These are phyloP conservation scores for Paulownia fortunei DNA, from an alignment of 257 asterid genomes.

Conservation along the genomic window DNA sequence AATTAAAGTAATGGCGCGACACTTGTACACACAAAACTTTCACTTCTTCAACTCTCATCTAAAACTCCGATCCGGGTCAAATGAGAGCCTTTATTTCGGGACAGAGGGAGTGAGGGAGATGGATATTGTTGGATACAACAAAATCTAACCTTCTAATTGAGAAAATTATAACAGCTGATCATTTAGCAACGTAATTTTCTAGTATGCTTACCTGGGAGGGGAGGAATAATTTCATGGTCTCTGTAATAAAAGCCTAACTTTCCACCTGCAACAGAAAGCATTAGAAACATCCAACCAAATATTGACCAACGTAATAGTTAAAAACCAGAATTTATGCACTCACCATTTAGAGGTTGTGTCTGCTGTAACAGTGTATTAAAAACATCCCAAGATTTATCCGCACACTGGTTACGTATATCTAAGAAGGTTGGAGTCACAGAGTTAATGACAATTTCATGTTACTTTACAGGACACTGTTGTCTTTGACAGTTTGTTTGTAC, in stretches of 20 bases:
- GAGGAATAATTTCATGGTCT: conserved; percentile 91
- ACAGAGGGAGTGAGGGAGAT: neutral
- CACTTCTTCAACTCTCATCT: too few relatives aligned
- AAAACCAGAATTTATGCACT: conserved; percentile 16
- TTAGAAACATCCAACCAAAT: conserved; percentile 18
- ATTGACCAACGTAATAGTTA: neutral
- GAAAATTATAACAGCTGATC: neutral
- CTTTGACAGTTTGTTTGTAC: conserved; percentile 38
- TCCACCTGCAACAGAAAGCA: conserved; percentile 59
- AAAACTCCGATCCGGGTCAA: neutral
- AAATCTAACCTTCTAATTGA: neutral
- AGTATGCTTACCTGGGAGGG: conserved; percentile 73
- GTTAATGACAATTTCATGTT: conserved; percentile 10
- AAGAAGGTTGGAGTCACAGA: conserved; percentile 20
- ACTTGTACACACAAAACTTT: too few relatives aligned
- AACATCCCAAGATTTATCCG: conserved; percentile 87
- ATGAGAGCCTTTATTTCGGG: neutral
- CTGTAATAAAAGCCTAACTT: conserved; percentile 93
- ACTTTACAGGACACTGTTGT: neutral
- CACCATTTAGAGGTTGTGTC: conserved; percentile 83
- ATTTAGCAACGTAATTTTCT: neutral
- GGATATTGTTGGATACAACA: neutral
- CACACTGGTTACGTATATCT: conserved; percentile 78
- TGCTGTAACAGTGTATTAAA: conserved; percentile 64
- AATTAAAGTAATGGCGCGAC: neutral